Percentiles rank a stretch among this genome's conserved stretches.
Conservation (phyloP, 164 flowering plant species). For the Platanus orientalis region DNA sequence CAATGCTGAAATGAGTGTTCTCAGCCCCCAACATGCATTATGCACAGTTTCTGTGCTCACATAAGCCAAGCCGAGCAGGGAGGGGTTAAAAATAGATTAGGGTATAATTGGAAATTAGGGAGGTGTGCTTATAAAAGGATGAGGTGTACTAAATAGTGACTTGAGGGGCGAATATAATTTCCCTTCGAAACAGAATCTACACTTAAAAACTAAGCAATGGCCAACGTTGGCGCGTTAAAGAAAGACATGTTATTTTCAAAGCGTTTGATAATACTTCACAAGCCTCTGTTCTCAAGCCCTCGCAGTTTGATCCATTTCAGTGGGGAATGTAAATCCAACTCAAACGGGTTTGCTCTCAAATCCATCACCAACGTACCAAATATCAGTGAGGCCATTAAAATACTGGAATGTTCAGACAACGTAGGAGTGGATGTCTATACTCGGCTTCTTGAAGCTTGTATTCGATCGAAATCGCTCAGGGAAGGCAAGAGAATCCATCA, state of each 20-base stretch:
- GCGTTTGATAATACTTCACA: neutral
- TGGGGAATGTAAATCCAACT: neutral
- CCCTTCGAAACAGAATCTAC: no score
- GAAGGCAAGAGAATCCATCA: slow-evolving; percentile 46
- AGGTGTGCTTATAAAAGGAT: no score
- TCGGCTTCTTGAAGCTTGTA: slow-evolving; percentile 41
- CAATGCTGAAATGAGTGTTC: no score
- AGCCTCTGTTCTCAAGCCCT: neutral
- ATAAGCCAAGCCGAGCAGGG: no score
- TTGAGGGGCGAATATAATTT: no score
- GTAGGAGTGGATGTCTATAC: slow-evolving; percentile 13
- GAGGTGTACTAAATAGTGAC: no score
- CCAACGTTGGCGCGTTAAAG: no score
- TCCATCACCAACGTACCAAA: neutral
- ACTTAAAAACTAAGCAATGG: no score
- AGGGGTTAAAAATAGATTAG: no score
- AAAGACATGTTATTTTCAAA: slow-evolving; percentile 13
- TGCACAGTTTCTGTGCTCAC: no score
- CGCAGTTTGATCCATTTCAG: slow-evolving; percentile 6
- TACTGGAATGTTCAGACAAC: slow-evolving; percentile 6
- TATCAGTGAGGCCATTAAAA: slow-evolving; percentile 13
- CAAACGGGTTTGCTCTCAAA: neutral
- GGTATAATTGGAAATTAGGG: no score
- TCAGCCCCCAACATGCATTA: no score
- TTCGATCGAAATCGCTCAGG: slow-evolving; percentile 36